A percentile compares a stretch with the other conserved stretches of the same genome.
phyloP scores from a whole-genome alignment of 176 grass and related monocot genomes.

The Zea mays region DNA sequence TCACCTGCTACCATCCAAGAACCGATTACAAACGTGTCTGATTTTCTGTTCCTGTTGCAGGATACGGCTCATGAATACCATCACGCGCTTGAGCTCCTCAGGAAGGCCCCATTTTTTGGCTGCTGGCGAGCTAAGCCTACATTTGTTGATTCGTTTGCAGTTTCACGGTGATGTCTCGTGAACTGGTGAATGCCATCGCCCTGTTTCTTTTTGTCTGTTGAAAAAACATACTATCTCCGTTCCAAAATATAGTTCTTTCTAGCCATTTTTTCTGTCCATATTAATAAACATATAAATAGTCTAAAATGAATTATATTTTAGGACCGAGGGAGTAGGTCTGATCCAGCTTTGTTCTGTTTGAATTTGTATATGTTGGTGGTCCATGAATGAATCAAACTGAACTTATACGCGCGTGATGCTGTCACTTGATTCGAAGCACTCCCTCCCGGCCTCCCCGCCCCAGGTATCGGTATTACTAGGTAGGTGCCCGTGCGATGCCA shows the following conservation, averaged over 20 bases:
- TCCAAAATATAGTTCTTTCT: too few relatives aligned
- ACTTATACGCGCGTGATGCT: neutral
- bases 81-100: constrained; percentile 51
- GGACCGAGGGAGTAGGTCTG: too few relatives aligned
- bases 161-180: constrained; percentile 10
- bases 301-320: too few relatives aligned
- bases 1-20: too few relatives aligned
- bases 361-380: neutral
- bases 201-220: neutral
- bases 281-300: too few relatives aligned
- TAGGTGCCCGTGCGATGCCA: too few relatives aligned
- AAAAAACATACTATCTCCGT: too few relatives aligned
- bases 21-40: neutral
- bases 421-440: neutral
- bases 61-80: constrained; percentile 61
- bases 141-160: constrained; percentile 44
- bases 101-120: constrained; percentile 45
- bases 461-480: too few relatives aligned
- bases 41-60: constrained; percentile 34
- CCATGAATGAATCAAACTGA: neutral
- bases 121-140: constrained; percentile 57
- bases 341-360: neutral
- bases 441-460: too few relatives aligned
- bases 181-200: neutral
- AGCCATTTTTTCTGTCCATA: too few relatives aligned